Base-by-base conservation (phyloP, 169 alveolate species). In the Plasmodium yoelii region DNA sequence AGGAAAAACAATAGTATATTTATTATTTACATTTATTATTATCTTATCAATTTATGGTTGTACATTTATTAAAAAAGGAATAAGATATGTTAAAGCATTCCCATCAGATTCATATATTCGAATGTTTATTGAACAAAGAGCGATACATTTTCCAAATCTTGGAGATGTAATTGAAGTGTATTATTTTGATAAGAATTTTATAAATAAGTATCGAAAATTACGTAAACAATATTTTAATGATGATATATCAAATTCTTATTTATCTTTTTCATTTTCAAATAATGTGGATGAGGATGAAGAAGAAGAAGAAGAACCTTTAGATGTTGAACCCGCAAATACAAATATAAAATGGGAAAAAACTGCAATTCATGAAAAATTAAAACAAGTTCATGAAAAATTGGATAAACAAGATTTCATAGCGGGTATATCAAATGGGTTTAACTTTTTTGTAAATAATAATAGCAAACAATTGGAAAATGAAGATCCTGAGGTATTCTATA, bases 21-120 rank as follows among this genome's bases (percentile, higher is more conserved):
- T 80, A 7, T 5, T 80, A 13, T 80, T 80, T 46, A 7, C 82
- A 15, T 4, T 0, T 18, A 51, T 67, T 10, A 15, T 80, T 1
- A 55, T 67, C 15, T 60, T 80, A 42, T 80, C 90, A 12, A 9
- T 80, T 18, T 80, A 80, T 65, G 90, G 90, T 7, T 80, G 90
- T 24, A 80, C 90, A 2, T 42, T 67, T n/a, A 80, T 80, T 72
- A 80, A 80, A 57, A 80, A 80, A 47, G 90, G 90, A 53, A 80
- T 80, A 2, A 80, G 68, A 53, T 80, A 80, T 55, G 90, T 65
- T 67, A 80, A 80, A 59, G 84, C 82, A 6, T 80, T 80, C 9
- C 90, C 90, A 2, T 19, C 42, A 3, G 90, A 80, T 80, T 80
- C 90, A 7, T 80, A 80, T 47, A 82, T 80, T 10, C 75, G 90